Evolutionary conservation across 1,139 yeast species (phyloP), one percentile per base, ranked within the genome.

Genomic region (Suzukiozyma palmioleophila): DNA sequence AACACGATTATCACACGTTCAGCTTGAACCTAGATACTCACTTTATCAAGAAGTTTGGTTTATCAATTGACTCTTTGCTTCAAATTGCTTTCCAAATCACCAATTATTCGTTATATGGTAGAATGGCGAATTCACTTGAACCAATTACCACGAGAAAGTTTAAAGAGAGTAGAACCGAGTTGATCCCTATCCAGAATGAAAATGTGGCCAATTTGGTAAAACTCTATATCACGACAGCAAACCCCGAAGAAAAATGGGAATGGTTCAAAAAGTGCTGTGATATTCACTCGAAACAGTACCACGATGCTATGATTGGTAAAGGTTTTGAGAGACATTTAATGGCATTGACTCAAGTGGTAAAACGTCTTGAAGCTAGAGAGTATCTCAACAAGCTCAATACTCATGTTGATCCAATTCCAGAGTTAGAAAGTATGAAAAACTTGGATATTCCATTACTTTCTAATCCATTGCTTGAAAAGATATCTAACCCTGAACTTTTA

Each of bases 271-370:
- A 69, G 36, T 74, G 84, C 35, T 76, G 88, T 45, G 60, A 62
- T 21, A 62, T 57, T 32, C 90, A 84, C 54, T 62, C 70, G 2
- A 53, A 55, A 16, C 74, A 69, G 44, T 71, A 79, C 40, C 66
- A 57, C 18, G 65, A 61, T 35, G 84, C 86, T 0, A 72, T 79
- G 65, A 54, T 61, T 26, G 92, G 92, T 2, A 57, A 64, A 39
- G 89, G 90, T 0, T 84, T 80, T 53, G 89, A 83, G 55, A 72
- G 88, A 48, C 90, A 84, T 59, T 66, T 82, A 45, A 75, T 78
- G 49, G 81, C 88, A 0, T 62, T 84, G 39, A 66, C 77, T 34
- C 79, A 81, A 36, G 60, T 69, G 5, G 50, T 63, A 22, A 59
- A 60, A 36, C 54, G 59, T 27, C 66, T 66, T 1, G 46, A 48